Evolutionary conservation across 495 filamentous ascomycete genomes (phyloP), one percentile per base, ranked within the genome.

Genomic region (Podospora pseudoanserina): DNA sequence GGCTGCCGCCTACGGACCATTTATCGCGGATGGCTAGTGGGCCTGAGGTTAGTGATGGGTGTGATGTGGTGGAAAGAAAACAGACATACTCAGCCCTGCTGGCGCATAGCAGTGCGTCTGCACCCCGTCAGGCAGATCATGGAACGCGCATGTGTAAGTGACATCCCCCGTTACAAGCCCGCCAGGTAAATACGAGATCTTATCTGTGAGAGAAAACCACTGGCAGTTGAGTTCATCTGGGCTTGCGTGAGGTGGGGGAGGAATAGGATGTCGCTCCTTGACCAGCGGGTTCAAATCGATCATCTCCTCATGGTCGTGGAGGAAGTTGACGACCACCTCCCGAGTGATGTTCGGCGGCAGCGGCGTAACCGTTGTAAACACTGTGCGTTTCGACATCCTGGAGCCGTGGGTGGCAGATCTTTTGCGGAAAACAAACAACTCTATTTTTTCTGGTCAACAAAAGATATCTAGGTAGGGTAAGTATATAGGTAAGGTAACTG

Each of bases 221-320:
- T 79, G 80, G 65, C 85, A 90, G 65, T 87, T 81, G 60, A 79
- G 84, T 76, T 93, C 89, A 68, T 95, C 91, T 7, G 85, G 76
- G 5, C 80, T 71, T 6, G 90, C 87, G 73, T 88, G 82, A 15
- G 79, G 72, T 0, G 90, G 91, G 0, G 90, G 81, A 26, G 82
- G 82, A 75, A 89, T 89, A 0, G 83, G 83, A 65, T 88, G 83
- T 55, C 90, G 85, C 53, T 89, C 85, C 59, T 89, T 85, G 62
- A 95, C 90, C 6, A 94, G 83, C 0, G 92, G 92, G 76, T 93
- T 95, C 28, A 93, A 81, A 57, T 91, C 88, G 72, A 94, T 94
- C 86, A 95, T 93, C 67, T 87, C 87, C 55, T 81, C 76, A 74
- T 93, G 90, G 73, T 87, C 85, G 77, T 92, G 90, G 5, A 94